Evolutionary conservation across 352 stramenopile genomes (phyloP).

Genomic region (Phytophthora pinifolia): DNA sequence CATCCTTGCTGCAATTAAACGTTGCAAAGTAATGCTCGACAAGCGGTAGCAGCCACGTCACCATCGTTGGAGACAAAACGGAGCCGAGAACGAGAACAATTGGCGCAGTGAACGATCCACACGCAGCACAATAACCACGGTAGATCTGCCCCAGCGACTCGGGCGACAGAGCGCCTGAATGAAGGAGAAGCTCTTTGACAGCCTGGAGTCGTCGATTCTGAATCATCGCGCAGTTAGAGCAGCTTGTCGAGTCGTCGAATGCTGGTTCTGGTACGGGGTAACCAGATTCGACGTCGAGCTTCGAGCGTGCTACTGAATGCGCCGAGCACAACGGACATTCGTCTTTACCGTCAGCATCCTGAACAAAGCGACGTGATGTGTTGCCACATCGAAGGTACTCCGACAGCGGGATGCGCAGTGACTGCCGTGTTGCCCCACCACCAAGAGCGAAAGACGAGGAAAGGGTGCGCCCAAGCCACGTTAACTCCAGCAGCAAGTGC

Average conservation of each 20-base stretch:
- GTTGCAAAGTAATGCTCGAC: slow-evolving; percentile 30
- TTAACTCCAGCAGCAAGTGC: slow-evolving; percentile 50
- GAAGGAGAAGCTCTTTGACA: slow-evolving; percentile 15
- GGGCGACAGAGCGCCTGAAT: neutral
- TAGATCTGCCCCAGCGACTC: slow-evolving; percentile 29
- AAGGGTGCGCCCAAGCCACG: slow-evolving; percentile 7
- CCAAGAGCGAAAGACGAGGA: slow-evolving; percentile 9
- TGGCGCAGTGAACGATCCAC: slow-evolving; percentile 11
- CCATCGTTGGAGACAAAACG: neutral
- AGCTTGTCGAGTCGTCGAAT: slow-evolving; percentile 2
- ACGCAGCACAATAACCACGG: slow-evolving; percentile 28
- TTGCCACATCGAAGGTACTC: slow-evolving; percentile 46
- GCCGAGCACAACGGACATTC: slow-evolving; percentile 11
- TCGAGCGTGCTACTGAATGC: slow-evolving; percentile 2
- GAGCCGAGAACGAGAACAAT: slow-evolving; percentile 26
- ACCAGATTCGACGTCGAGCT: neutral
- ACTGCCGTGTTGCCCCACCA: slow-evolving; percentile 27
- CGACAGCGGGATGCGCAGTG: slow-evolving; percentile 41
- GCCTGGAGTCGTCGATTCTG: slow-evolving; percentile 14
- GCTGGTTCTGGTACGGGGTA: neutral
- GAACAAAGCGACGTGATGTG: slow-evolving; percentile 8
- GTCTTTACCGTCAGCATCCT: neutral
- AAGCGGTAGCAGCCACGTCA: slow-evolving; percentile 11
- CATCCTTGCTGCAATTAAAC: slow-evolving; percentile 22
- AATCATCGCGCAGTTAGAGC: slow-evolving; percentile 15